Evolutionary conservation across 2,329 filamentous ascomycete genomes (phyloP), one percentile per base, ranked within the genome.

Genomic region (Onygenales sp.): DNA sequence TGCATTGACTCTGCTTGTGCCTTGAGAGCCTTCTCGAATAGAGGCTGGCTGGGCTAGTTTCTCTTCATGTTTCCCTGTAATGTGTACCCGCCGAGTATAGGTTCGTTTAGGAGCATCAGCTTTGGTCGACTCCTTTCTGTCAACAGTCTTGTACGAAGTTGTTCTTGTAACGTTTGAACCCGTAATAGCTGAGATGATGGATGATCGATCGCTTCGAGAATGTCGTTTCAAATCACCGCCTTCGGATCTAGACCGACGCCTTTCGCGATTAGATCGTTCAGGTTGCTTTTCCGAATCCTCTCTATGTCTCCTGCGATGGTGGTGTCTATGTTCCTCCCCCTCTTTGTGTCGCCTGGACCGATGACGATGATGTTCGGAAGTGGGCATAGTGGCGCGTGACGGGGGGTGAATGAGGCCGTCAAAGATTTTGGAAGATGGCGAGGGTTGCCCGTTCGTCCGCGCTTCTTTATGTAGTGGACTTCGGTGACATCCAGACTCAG

Each of bases 281-380:
- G 46, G 17, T 10, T 40, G n/a, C 21, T 40, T 21, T 13, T 39
- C 36, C 10, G 17, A 49, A 36, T 51, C 51, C 10, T 27, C 42
- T 46, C 14, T 14, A 27, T 13, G 51, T 42, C 31, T 44, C 39
- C 42, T 51, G 6, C 51, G 44, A 14, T 39, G 43, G 21, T 46
- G 51, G 36, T 49, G 51, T 27, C 27, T 52, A 17, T 49, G 46
- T 17, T 51, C 44, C 31, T 52, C 55, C 6, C 42, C 43, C 21
- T 51, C 44, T 42, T 42, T 44, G 13, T 33, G 51, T 27, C 42
- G 42, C 7, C 50, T 33, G 34, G 27, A 31, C 32, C n/a, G 32
- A 14, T 42, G 49, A 6, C 17, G 50, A 17, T 42, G 11, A 4
- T 49, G 21, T 9, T 42, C 43, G 10, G 33, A 46, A 31, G 47